phyloP scores from a whole-genome alignment of 352 stramenopile species.

The Plasmopara halstedii region DNA sequence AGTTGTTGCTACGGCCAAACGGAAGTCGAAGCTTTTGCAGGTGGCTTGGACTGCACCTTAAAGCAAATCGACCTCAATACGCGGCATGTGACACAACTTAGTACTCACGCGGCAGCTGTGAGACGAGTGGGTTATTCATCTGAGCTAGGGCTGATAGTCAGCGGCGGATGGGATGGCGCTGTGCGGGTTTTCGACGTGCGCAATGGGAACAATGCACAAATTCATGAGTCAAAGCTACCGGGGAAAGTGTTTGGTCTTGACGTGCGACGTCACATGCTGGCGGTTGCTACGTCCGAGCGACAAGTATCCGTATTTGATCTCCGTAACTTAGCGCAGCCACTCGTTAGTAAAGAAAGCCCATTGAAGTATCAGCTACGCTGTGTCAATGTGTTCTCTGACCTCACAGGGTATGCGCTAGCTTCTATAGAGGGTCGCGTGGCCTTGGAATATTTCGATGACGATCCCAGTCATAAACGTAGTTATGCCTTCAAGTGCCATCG shows the following conservation, averaged over 20 bases:
- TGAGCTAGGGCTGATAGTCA: slow-evolving; percentile 47
- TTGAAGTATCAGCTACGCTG: slow-evolving; percentile 92
- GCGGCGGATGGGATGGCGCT: slow-evolving; percentile 57
- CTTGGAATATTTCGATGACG: slow-evolving; percentile 92
- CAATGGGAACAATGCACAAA: slow-evolving; percentile 39
- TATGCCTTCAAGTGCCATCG: slow-evolving; percentile 99
- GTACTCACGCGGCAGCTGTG: slow-evolving; percentile 43
- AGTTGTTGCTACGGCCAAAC: slow-evolving; percentile 52
- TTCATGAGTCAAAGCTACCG: slow-evolving; percentile 33
- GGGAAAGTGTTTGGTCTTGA: slow-evolving; percentile 73
- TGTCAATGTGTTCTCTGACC: slow-evolving; percentile 59
- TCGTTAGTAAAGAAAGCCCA: slow-evolving; percentile 66
- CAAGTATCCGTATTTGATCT: slow-evolving; percentile 79
- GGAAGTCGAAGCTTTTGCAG: slow-evolving; percentile 61
- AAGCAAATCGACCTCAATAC: slow-evolving; percentile 51
- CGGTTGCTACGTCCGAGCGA: slow-evolving; percentile 45
- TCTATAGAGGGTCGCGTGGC: slow-evolving; percentile 96
- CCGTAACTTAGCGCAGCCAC: slow-evolving; percentile 52
- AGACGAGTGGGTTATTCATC: slow-evolving; percentile 49
- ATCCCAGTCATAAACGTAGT: slow-evolving; percentile 51
- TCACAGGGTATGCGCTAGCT: slow-evolving; percentile 84
- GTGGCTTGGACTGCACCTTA: slow-evolving; percentile 61
- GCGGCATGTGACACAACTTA: slow-evolving; percentile 24
- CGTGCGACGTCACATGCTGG: slow-evolving; percentile 43
- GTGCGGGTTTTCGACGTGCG: slow-evolving; percentile 64